These are phyloP conservation scores for Sideroxylon spinosum DNA, from an alignment of 179 eudicot genomes.

Conservation along the genomic window DNA sequence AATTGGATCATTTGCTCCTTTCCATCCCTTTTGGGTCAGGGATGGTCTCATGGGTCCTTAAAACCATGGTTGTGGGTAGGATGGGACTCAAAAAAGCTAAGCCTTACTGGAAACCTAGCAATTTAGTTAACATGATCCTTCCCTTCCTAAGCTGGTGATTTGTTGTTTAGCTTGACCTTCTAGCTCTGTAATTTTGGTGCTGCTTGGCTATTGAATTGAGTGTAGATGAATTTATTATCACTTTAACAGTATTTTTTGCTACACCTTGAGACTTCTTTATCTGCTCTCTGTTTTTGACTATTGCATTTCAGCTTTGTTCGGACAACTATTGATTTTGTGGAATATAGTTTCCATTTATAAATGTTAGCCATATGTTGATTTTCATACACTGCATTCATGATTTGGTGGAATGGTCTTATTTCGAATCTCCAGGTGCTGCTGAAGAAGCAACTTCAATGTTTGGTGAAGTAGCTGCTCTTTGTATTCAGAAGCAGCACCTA, in stretches of 20 bases:
- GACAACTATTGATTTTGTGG: neutral
- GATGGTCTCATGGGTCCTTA: neutral
- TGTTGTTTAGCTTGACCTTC: slow-evolving; percentile 8
- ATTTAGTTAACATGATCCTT: neutral
- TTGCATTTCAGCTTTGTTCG: neutral
- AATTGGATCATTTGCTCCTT: neutral
- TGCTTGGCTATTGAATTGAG: neutral
- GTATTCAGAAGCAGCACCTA: slow-evolving; percentile 62
- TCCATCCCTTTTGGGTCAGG: neutral
- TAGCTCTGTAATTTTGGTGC: neutral
- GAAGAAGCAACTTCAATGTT: slow-evolving; percentile 75
- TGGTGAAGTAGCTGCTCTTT: slow-evolving; percentile 73
- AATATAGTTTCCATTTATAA: neutral
- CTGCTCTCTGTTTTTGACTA: neutral
- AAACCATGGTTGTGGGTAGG: neutral
- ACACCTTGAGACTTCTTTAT: neutral
- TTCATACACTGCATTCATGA: neutral
- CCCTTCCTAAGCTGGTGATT: neutral
- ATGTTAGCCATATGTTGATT: neutral
- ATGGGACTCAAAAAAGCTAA: neutral
- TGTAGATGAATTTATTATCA: too few species aligned
- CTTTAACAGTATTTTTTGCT: neutral
- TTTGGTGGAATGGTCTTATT: neutral
- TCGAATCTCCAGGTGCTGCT: slow-evolving; percentile 66
- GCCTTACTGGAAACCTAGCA: neutral